A percentile compares a stretch with the other conserved stretches of the same genome.
Conservation (phyloP, 257 asterid species). For the Nicotiana undulata region DNA sequence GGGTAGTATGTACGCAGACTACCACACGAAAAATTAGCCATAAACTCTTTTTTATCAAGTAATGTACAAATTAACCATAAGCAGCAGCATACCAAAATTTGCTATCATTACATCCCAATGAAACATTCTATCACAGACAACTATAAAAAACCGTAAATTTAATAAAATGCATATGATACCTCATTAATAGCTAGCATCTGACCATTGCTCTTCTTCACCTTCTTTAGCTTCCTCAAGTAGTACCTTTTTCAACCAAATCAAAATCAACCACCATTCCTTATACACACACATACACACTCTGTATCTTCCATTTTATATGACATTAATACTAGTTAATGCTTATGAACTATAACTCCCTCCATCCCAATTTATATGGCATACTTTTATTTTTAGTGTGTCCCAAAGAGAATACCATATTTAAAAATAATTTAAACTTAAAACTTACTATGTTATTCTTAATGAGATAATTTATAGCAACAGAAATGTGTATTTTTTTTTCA, state of each 20-base stretch:
- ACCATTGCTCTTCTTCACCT: conserved; percentile 84
- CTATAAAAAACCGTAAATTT: not conserved
- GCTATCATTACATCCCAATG: not conserved
- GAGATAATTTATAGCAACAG: too few species aligned
- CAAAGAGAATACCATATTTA: too few species aligned
- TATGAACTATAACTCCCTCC: not conserved
- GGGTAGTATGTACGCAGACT: too few species aligned
- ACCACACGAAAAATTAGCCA: not conserved
- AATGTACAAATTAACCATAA: not conserved
- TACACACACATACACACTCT: not conserved
- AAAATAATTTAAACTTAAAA: too few species aligned
- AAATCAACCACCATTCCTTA: not conserved
- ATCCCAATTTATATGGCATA: too few species aligned
- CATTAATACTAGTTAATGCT: not conserved
- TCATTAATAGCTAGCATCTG: conserved; percentile 87
- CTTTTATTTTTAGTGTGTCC: too few species aligned
- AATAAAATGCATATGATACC: conserved; percentile 27
- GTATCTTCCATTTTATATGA: not conserved
- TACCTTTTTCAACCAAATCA: conserved; percentile 41
- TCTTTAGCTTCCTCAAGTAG: conserved; percentile 81
- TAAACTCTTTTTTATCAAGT: not conserved
- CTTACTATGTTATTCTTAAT: too few species aligned
- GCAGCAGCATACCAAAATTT: not conserved
- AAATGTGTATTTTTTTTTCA: too few species aligned
- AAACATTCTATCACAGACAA: not conserved